These are phyloP conservation scores for Fusarium sp. DNA, from an alignment of 2,329 filamentous ascomycete species.

Conservation along the genomic window DNA sequence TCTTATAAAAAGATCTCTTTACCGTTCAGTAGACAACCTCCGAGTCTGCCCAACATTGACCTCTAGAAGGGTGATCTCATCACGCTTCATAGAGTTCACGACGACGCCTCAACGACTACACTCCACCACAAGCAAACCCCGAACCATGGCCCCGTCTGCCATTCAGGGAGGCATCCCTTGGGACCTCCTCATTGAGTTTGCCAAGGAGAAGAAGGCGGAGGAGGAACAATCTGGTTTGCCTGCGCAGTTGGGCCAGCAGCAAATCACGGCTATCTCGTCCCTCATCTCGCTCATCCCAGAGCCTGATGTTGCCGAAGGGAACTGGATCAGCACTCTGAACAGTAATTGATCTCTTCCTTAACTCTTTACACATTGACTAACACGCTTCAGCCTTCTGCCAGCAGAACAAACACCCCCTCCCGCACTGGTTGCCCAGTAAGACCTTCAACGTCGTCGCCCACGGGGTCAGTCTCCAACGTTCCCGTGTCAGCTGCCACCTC, in stretches of 20 bases:
- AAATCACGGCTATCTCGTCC: conserved; percentile 55
- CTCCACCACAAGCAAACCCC: not conserved
- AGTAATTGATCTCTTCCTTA: conserved; percentile 30
- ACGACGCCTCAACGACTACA: not conserved
- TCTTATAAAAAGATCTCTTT: not conserved
- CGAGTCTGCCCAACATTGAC: not conserved
- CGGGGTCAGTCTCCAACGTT: conserved; percentile 37
- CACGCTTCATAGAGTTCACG: not conserved
- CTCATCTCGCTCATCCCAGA: conserved; percentile 50
- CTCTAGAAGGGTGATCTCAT: not conserved
- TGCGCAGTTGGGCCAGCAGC: conserved; percentile 51
- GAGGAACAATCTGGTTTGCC: conserved; percentile 39
- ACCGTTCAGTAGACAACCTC: not conserved
- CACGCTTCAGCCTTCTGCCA: conserved; percentile 26
- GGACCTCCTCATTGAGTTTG: conserved; percentile 34
- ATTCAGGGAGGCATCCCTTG: conserved; percentile 20
- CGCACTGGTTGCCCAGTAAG: conserved; percentile 14
- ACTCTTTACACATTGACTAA: not conserved
- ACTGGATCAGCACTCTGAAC: conserved; percentile 47
- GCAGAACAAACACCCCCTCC: not conserved
- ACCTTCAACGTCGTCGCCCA: conserved; percentile 28
- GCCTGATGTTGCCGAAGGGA: conserved; percentile 41
- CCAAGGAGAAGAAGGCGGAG: conserved; percentile 29
- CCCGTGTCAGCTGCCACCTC: conserved; percentile 44
- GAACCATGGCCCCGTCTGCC: conserved; percentile 4